Base-by-base conservation (phyloP, 345 rosid genomes). In the Euphorbia tirucalli region DNA sequence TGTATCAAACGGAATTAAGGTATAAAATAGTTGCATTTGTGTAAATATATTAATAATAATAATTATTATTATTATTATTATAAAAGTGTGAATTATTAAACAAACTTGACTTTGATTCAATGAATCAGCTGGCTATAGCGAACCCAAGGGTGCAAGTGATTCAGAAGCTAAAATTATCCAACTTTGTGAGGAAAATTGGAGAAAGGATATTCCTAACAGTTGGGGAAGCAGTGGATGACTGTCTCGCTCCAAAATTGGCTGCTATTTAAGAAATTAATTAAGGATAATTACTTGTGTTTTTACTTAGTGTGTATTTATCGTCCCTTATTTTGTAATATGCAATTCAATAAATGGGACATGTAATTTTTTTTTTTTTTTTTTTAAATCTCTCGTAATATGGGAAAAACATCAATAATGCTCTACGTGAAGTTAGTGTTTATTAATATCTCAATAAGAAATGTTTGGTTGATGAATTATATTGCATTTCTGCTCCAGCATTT, bases 131-230 rank as follows among this genome's bases (percentile, higher is more conserved):
- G 69, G 89, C 91, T 32, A 80, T 93, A 57, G 83, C 82, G 18
- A 91, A 87, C 71, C 98, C 97, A 2, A 89, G 82, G 75, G 91
- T 97, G 96, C 82, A 85, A 79, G 97, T 93, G 75, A 79, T 85
- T 62, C 90, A 91, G 85, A 93, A 91, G 85, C 82, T 93, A 79
- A 93, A 74, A 82, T 27, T 82, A 67, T 78, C 89, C 43, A 85
- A 85, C 65, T 85, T 85, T 72, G 85, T 80, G 74, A 74, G 43
- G 48, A 86, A 78, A 78, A 80, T 88, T 35, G 90, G 90, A 74
- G 93, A 91, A 71, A 87, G 78, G 75, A 77, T 90, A 60, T 91
- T 78, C 78, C 66, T 91, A 65, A 88, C 89, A 9, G 79, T 91
- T 61, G 87, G 76, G 30, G 98, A 91, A 82, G 96, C 98, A 61